Evolutionary conservation across 768 basidiomycete genomes (phyloP), one percentile per base, ranked within the genome.

Genomic region (Inosperma sp.): DNA sequence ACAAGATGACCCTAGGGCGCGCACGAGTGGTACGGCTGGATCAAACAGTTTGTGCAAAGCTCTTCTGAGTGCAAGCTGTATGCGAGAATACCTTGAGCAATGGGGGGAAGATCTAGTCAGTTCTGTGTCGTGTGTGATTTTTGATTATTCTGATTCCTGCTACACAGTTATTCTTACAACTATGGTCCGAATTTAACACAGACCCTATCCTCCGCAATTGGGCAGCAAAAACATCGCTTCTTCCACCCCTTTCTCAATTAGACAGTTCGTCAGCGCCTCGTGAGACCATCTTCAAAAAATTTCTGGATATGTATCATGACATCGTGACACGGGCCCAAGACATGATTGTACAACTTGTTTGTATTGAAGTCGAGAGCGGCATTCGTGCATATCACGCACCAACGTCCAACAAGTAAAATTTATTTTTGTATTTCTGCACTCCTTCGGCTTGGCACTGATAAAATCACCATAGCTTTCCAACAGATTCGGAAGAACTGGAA

Each of bases 81-180:
- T 95, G 21, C 76, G 77, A 54, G 70, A 69, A 22, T 81, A 81
- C 2, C 80, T 96, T 76, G 78, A 81, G 45, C 67, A 65, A 5
- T 98, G 94, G 94, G 86, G 86, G 21, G 95, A 99, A 66, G 93
- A 97, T 36, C 56, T 88, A 63, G 94, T 96, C 54, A 59, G 86
- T 53, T 29, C 44, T 27, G 34, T 43, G 9, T 50, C 45, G 35
- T 31, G 14, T 4, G 48, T 39, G 37, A 51, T 31, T 21, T 53
- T 9, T 40, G 39, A 19, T 51, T 22, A 30, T 30, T 47, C 44
- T 21, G 22, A 14, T 25, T 46, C 29, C 41, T 45, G 37, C 27
- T 31, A 54, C 40, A 47, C 44, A 96, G 93, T 93, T 93, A 69
- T 97, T 95, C 73, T 71, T 99, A 13, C 90, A 96, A 64, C 68